These are phyloP conservation scores for Saccharomycopsis fibuligera DNA, from an alignment of 805 yeast genomes.

Conservation along the genomic window DNA sequence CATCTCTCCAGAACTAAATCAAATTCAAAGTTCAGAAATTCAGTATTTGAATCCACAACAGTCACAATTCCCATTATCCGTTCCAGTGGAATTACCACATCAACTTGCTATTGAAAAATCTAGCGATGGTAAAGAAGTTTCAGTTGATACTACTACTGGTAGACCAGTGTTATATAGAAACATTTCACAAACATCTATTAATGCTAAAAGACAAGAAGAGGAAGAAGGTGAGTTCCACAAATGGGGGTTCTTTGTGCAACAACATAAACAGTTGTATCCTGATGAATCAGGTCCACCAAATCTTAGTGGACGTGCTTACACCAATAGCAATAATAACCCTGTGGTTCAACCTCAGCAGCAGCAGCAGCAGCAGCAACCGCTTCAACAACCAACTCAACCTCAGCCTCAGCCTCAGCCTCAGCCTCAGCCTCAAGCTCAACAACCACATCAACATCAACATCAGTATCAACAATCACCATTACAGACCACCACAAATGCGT, in stretches of 20 bases:
- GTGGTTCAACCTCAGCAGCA: neutral
- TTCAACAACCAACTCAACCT: neutral
- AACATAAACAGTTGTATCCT: constrained; percentile 38
- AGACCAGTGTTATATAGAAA: constrained; percentile 62
- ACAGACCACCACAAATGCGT: neutral
- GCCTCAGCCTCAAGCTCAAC: neutral
- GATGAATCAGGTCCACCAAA: constrained; percentile 22
- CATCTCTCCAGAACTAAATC: constrained; percentile 17
- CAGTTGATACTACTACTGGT: constrained; percentile 66
- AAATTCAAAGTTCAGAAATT: constrained; percentile 17
- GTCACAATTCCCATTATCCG: constrained; percentile 6
- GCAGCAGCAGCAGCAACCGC: neutral
- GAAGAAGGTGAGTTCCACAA: constrained; percentile 92
- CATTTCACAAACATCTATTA: constrained; percentile 54
- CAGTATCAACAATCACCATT: neutral
- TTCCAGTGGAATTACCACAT: constrained; percentile 42
- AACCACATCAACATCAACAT: neutral
- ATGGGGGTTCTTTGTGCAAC: constrained; percentile 76
- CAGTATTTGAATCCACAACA: constrained; percentile 9
- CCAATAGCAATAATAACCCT: neutral
- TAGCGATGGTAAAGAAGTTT: constrained; percentile 43
- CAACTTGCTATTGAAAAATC: constrained; percentile 64
- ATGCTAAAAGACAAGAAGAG: constrained; percentile 72
- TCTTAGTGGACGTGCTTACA: constrained; percentile 4
- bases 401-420: neutral